Percentiles rank a stretch among this genome's conserved stretches.
Evolutionary conservation across 371 early-diverging fungal genomes (phyloP).

Genomic region (Rhizomucor pusillus): DNA sequence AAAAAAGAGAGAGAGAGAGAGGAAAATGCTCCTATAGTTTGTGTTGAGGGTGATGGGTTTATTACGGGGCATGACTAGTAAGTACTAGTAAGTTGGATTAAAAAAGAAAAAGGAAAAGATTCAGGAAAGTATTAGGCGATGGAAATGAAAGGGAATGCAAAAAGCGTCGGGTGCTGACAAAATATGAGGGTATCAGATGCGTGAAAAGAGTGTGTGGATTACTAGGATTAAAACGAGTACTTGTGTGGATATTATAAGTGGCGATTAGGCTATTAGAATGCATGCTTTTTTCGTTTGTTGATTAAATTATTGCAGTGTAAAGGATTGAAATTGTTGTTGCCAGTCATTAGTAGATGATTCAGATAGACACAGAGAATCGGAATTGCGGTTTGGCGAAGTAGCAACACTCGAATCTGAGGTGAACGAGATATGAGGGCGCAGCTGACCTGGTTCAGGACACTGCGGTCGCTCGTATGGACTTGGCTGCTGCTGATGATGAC

Average conservation of each 20-base stretch:
- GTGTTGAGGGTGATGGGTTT: no score
- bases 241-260: background rate
- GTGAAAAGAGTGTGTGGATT: no score
- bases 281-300: background rate
- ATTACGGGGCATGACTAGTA: no score
- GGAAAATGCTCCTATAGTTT: no score
- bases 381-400: conserved; percentile 2
- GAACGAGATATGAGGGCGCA: conserved; percentile 13
- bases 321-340: conserved; percentile 6
- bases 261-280: background rate
- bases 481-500: background rate
- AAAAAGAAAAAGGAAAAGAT: no score
- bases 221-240: conserved; percentile 1
- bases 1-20: no score
- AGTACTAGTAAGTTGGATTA: no score
- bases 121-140: background rate
- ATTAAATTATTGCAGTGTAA: no score
- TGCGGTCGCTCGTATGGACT: conserved; percentile 22
- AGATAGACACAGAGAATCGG: conserved; percentile 8
- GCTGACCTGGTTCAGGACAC: conserved; percentile 26
- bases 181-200: no score
- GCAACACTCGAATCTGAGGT: conserved; percentile 5
- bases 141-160: conserved; percentile 6
- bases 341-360: background rate
- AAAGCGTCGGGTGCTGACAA: no score